Percentiles rank a stretch among this genome's conserved stretches.
These are phyloP conservation scores for Aureobasidium sp. DNA, from an alignment of 2,329 filamentous ascomycete genomes.

Conservation along the genomic window DNA sequence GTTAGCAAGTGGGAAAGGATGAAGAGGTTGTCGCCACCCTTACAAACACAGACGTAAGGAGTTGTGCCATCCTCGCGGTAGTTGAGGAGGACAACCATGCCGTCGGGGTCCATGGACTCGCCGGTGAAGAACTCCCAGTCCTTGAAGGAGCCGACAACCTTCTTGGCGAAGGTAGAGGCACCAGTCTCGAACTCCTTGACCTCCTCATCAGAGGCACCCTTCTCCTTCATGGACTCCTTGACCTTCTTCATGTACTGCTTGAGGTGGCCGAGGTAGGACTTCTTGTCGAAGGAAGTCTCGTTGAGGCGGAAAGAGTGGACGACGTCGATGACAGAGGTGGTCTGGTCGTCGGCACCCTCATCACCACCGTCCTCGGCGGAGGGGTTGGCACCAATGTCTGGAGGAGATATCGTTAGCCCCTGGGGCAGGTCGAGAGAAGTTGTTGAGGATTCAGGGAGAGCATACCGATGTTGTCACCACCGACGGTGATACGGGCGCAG, in stretches of 20 bases:
- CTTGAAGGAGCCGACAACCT: conserved; percentile 80
- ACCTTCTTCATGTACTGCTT: conserved; percentile 98
- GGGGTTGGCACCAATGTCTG: conserved; percentile 90
- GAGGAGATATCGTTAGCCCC: background rate
- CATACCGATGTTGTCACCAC: conserved; percentile 62
- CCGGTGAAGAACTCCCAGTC: conserved; percentile 93
- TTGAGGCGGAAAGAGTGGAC: conserved; percentile 86
- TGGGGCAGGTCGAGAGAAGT: background rate
- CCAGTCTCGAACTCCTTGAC: conserved; percentile 74
- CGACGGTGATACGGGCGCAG: conserved; percentile 82
- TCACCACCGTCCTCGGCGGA: conserved; percentile 81
- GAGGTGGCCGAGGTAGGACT: conserved; percentile 71
- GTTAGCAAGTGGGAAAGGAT: no score
- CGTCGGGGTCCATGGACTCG: conserved; percentile 86
- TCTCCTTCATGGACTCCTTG: conserved; percentile 62
- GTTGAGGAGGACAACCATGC: conserved; percentile 92
- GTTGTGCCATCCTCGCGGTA: conserved; percentile 95
- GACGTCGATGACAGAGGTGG: conserved; percentile 77
- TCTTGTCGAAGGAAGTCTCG: conserved; percentile 77
- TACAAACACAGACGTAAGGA: conserved; percentile 48
- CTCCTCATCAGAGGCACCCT: conserved; percentile 54
- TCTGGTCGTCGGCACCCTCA: conserved; percentile 62
- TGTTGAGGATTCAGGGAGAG: background rate
- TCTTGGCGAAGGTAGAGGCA: conserved; percentile 70
- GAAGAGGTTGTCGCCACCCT: no score